Base-by-base conservation (phyloP, 1,284 basidiomycete species). In the Irpex rosettiformis region DNA sequence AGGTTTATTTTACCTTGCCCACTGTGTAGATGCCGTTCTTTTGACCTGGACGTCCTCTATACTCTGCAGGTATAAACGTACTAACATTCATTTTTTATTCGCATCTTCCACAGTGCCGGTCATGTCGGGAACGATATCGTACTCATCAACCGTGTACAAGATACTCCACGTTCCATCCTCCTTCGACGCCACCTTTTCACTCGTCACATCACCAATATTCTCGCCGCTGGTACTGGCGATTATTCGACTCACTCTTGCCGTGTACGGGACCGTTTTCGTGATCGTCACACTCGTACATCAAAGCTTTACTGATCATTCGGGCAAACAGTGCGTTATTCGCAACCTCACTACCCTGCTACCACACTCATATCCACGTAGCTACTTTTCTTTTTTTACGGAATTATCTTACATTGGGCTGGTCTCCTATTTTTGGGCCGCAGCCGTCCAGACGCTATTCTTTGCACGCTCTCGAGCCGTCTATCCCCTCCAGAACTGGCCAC, bases 371-470 rank as follows among this genome's bases (percentile, higher is more conserved):
- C 37, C 24, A 11, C 22, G 10, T 65, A 87, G 86, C n/a, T 83
- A 76, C 72, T 76, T 86, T 64, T 79, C 82, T 3, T 86, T 81
- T 70, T 86, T 90, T 70, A 85, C 88, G 0, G 67, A 83, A 59
- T 75, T 89, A 2, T 79, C 83, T 0, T 86, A 83, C 61, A 81
- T 82, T 49, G 88, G 88, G 0, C 64, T 89, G 2, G 76, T 77
- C 29, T 75, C 84, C 13, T 89, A 88, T 69, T 81, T 84, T 69
- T 85, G 78, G 66, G 85, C 84, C 0, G 70, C 85, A 0, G 75
- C 79, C 3, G 74, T 82, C 1, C 86, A 89, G 60, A 82, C 83
- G 0, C 56, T 80, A 11, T 68, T 69, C 1, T 87, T 80, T 59
- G 77, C 75, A 11, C 29, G n/a, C 57, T 66, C 60, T 58, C 65